Conservation (phyloP, 495 filamentous ascomycete species). For the Annulohypoxylon bovei region DNA sequence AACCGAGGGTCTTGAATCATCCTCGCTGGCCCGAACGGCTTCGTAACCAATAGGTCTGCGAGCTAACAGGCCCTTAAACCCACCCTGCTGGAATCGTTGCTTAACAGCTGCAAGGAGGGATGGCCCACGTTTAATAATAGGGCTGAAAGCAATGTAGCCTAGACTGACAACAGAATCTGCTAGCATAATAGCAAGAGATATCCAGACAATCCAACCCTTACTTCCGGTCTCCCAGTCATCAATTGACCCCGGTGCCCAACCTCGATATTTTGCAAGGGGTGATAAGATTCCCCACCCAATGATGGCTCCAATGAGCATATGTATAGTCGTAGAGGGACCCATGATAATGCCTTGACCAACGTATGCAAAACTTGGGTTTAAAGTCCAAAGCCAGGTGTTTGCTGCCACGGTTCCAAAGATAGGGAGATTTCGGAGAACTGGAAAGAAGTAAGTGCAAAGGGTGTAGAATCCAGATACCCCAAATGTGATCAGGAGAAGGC, state of each 20-base stretch:
- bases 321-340: conserved; percentile 93
- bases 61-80: conserved; percentile 29
- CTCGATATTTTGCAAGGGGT: conserved; percentile 82
- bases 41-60: conserved; percentile 29
- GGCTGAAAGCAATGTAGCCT: conserved; percentile 77
- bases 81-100: conserved; percentile 29
- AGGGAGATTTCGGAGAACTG: conserved; percentile 82
- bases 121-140: conserved; percentile 50
- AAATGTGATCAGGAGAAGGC: conserved; percentile 62
- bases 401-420: conserved; percentile 82
- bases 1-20: conserved; percentile 29
- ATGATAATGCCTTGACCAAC: conserved; percentile 86
- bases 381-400: conserved; percentile 88
- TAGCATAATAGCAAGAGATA: conserved; percentile 95
- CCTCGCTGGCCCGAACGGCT: conserved; percentile 31
- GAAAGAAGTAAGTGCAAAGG: conserved; percentile 90
- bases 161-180: conserved; percentile 91
- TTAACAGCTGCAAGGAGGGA: conserved; percentile 20
- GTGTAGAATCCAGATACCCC: conserved; percentile 70
- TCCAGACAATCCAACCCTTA: conserved; percentile 99
- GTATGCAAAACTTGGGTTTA: conserved; percentile 96
- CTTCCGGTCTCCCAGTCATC: conserved; percentile 88
- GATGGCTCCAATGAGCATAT: conserved; percentile 93
- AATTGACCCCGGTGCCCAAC: conserved; percentile 90
- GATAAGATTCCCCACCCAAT: conserved; percentile 93